Percentiles rank a stretch among this genome's conserved stretches.
phyloP scores from a whole-genome alignment of 495 filamentous ascomycete genomes.

The Collariella sp. region DNA sequence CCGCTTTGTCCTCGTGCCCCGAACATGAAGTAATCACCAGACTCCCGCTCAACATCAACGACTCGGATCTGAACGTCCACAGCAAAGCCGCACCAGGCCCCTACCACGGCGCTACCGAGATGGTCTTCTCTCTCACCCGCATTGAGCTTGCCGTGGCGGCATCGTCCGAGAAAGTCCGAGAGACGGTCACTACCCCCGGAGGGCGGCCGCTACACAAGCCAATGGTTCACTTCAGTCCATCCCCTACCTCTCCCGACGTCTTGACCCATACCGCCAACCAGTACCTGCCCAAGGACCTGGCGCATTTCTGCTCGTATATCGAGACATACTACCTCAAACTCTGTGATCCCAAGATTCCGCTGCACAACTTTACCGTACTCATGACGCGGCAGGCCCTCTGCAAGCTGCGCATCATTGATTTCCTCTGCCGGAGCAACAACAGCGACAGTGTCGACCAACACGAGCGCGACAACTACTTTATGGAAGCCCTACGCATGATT shows the following conservation, averaged over 20 bases:
- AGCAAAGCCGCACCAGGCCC: slow-evolving; percentile 38
- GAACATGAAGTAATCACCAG: slow-evolving; percentile 31
- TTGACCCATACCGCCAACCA: slow-evolving; percentile 40
- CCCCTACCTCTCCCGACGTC: slow-evolving; percentile 30
- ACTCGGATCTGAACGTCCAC: slow-evolving; percentile 44
- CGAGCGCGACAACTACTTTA: slow-evolving; percentile 39
- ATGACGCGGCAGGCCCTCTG: slow-evolving; percentile 42
- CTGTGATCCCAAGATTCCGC: slow-evolving; percentile 53
- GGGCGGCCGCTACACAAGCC: slow-evolving; percentile 18
- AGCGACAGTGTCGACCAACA: slow-evolving; percentile 23
- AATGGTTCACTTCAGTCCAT: slow-evolving; percentile 30
- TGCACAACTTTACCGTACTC: slow-evolving; percentile 46
- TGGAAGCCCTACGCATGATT: slow-evolving; percentile 42
- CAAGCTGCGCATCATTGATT: slow-evolving; percentile 38
- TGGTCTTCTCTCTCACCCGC: slow-evolving; percentile 42
- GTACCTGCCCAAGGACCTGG: slow-evolving; percentile 42
- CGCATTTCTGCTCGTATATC: slow-evolving; percentile 45
- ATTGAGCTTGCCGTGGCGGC: slow-evolving; percentile 44
- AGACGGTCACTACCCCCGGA: slow-evolving; percentile 13
- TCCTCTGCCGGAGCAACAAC: slow-evolving; percentile 20
- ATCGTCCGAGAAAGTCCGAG: slow-evolving; percentile 24
- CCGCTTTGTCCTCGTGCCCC: slow-evolving; percentile 40
- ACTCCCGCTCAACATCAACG: slow-evolving; percentile 48
- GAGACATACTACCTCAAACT: slow-evolving; percentile 52
- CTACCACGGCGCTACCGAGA: slow-evolving; percentile 41